Evolutionary conservation across 176 grass and related monocot genomes (phyloP).

Genomic region (Bromus sterilis): DNA sequence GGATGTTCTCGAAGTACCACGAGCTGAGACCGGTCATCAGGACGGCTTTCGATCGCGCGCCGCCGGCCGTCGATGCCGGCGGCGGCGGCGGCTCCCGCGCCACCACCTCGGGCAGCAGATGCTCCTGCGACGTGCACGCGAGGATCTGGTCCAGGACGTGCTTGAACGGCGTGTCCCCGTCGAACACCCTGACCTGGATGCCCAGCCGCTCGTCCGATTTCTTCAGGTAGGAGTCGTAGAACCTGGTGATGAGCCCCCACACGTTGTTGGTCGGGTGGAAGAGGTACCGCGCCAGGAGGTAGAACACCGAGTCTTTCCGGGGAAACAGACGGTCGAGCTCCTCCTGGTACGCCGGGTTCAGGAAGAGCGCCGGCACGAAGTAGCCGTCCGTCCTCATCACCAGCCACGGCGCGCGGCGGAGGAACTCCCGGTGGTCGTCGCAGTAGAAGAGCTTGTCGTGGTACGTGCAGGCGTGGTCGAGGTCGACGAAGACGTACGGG

Average conservation of each 20-base stretch:
- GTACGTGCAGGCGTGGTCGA: constrained; percentile 10
- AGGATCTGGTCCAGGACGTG: constrained; percentile 39
- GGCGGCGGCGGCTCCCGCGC: neutral
- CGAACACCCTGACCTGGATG: constrained; percentile 52
- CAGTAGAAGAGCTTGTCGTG: constrained; percentile 62
- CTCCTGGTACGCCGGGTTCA: constrained; percentile 37
- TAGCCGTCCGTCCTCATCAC: constrained; percentile 54
- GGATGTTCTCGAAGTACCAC: constrained; percentile 59
- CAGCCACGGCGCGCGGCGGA: constrained; percentile 46
- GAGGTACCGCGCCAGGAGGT: constrained; percentile 45
- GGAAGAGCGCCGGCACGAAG: constrained; percentile 51
- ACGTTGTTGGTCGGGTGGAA: constrained; percentile 51
- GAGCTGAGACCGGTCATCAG: constrained; percentile 35
- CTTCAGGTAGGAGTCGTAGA: constrained; percentile 38
- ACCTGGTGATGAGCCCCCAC: constrained; percentile 58
- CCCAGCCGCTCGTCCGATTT: constrained; percentile 26
- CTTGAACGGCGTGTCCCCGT: constrained; percentile 37
- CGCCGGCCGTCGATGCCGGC: neutral
- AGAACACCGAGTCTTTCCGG: constrained; percentile 43
- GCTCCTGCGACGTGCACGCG: constrained; percentile 24
- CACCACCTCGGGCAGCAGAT: constrained; percentile 17
- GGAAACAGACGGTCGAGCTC: constrained; percentile 52
- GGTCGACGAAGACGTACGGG: constrained; percentile 38
- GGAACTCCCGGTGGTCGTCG: constrained; percentile 33
- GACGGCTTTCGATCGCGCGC: neutral